These are phyloP conservation scores for Pseudopithomyces chartarum DNA, from an alignment of 2,329 filamentous ascomycete genomes.

Conservation along the genomic window DNA sequence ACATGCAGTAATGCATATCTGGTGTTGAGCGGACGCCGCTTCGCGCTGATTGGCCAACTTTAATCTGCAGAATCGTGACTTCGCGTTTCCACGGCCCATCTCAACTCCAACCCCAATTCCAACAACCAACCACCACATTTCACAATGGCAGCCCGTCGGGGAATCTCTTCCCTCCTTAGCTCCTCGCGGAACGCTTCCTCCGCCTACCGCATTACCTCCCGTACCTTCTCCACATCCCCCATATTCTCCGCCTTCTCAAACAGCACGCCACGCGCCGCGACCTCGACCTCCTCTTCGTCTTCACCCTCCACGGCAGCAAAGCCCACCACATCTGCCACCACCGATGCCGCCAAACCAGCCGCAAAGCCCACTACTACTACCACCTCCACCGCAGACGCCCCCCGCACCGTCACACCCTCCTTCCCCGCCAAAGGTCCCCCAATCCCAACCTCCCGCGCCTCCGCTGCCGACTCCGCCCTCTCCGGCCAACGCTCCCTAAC, in stretches of 20 bases:
- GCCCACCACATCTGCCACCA: constrained; percentile 9
- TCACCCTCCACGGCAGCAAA: constrained; percentile 13
- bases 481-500: constrained; percentile 49
- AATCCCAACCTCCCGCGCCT: constrained; percentile 36
- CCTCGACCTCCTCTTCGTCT: constrained; percentile 3
- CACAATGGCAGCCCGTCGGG: constrained; percentile 29
- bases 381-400: constrained; percentile 16
- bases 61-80: constrained; percentile 18
- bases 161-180: constrained; percentile 24
- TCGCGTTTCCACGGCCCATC: constrained; percentile 14
- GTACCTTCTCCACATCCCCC: constrained; percentile 28
- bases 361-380: constrained; percentile 19
- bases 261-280: constrained; percentile 15
- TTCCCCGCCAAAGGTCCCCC: constrained; percentile 40
- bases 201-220: constrained; percentile 20
- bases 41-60: constrained; percentile 4
- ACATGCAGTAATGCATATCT: constrained; percentile 31
- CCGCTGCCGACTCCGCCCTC: constrained; percentile 31
- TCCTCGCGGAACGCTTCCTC: constrained; percentile 19
- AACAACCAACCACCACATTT: background rate
- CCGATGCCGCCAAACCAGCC: constrained; percentile 19
- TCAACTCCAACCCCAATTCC: background rate
- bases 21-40: constrained; percentile 7
- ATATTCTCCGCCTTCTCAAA: constrained; percentile 29
- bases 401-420: constrained; percentile 33